Percentiles rank a stretch among this genome's conserved stretches.
Evolutionary conservation across 75 land plant genomes (phyloP).

Genomic region (Pseudotsuga menziesii): DNA sequence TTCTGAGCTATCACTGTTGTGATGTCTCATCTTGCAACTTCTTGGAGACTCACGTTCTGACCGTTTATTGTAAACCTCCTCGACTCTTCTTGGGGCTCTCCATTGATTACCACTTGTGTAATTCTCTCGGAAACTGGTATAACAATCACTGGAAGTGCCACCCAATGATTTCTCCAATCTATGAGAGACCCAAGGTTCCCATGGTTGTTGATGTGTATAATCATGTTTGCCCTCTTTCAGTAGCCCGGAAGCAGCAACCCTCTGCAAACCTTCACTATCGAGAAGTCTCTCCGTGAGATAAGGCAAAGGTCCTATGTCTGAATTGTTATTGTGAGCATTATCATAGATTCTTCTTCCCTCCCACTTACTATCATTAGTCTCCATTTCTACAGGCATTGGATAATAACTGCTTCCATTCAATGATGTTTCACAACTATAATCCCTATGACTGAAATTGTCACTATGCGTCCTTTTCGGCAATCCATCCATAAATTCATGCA

Average conservation of each 20-base stretch:
- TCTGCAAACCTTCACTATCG: no score
- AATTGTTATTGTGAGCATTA: not conserved
- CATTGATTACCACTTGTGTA: not conserved
- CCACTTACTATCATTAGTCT: not conserved
- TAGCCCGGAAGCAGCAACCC: not conserved
- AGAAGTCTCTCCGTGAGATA: not conserved
- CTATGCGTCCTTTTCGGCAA: not conserved
- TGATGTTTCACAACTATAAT: not conserved
- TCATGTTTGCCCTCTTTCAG: not conserved
- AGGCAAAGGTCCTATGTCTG: not conserved
- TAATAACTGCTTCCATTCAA: not conserved
- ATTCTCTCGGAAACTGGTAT: no score
- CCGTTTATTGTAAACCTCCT: not conserved
- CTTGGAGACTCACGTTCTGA: not conserved
- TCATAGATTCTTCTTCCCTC: not conserved
- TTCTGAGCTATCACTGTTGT: not conserved
- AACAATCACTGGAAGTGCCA: not conserved
- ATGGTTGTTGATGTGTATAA: not conserved
- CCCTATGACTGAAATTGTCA: not conserved
- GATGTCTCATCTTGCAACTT: not conserved
- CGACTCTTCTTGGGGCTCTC: not conserved
- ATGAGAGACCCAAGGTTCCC: not conserved
- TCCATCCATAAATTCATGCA: not conserved
- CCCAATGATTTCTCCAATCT: not conserved
- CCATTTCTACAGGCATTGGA: not conserved